phyloP scores from a whole-genome alignment of 352 stramenopile species.

The Lagenidium sp. region DNA sequence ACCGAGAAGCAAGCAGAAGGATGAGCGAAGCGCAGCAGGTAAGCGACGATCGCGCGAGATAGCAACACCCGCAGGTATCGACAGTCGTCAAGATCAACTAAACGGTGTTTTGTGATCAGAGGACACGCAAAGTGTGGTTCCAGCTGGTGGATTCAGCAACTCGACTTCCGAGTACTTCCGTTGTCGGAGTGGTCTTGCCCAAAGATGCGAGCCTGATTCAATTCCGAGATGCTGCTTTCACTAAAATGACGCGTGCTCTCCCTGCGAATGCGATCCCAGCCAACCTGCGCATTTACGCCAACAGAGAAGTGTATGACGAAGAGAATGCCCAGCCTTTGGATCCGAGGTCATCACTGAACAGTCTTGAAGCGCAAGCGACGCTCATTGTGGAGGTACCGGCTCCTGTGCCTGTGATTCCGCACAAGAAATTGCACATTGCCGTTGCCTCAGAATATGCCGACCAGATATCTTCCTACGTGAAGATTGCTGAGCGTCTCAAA shows the following conservation, averaged over 20 bases:
- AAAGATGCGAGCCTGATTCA: not conserved
- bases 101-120: too few species aligned
- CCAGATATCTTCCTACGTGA: too few species aligned
- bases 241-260: not conserved
- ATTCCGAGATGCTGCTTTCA: not conserved
- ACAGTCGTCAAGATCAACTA: too few species aligned
- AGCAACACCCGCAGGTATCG: too few species aligned
- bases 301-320: not conserved
- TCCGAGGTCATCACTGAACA: conserved; percentile 1
- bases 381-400: conserved; percentile 1
- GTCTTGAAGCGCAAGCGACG: not conserved
- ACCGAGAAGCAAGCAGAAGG: too few species aligned
- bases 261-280: not conserved
- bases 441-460: too few species aligned
- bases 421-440: too few species aligned
- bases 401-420: too few species aligned
- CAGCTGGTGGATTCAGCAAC: not conserved
- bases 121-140: not conserved
- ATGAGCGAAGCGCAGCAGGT: too few species aligned
- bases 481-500: too few species aligned
- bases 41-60: too few species aligned
- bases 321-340: conserved; percentile 1
- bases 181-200: not conserved
- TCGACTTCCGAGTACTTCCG: not conserved
- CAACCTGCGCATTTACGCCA: not conserved